A percentile compares a stretch with the other conserved stretches of the same genome.
Conservation (phyloP, 306 rosid species). For the Cicer arietinum region DNA sequence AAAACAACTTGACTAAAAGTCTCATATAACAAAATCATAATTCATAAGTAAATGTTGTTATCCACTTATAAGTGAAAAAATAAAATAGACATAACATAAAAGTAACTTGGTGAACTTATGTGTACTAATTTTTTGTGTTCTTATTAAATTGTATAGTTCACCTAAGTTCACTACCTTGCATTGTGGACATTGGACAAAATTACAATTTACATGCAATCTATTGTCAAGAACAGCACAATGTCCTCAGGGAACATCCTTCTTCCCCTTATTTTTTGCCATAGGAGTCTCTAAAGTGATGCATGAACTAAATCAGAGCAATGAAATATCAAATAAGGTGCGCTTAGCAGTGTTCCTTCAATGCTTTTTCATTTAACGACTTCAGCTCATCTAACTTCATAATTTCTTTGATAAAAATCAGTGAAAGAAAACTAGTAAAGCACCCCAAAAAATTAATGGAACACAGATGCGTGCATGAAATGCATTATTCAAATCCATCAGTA, state of each 20-base stretch:
- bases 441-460: not conserved
- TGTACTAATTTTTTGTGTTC: not conserved
- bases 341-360: not conserved
- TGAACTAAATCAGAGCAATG: conserved; percentile 11
- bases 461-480: not conserved
- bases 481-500: not conserved
- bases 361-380: not conserved
- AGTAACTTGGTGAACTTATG: not conserved
- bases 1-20: not conserved
- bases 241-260: not conserved
- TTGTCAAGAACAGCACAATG: not conserved
- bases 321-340: not conserved
- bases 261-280: not conserved
- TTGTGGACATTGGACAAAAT: not conserved
- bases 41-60: not conserved
- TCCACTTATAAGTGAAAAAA: not conserved
- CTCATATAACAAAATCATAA: conserved; percentile 1
- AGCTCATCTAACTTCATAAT: not conserved
- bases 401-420: not conserved
- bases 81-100: not conserved
- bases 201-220: not conserved
- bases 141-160: not conserved
- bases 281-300: not conserved
- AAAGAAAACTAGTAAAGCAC: not conserved
- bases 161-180: not conserved